Evolutionary conservation across 192 early-diverging fungal genomes (phyloP).

Genomic region (Coemansia sp.): DNA sequence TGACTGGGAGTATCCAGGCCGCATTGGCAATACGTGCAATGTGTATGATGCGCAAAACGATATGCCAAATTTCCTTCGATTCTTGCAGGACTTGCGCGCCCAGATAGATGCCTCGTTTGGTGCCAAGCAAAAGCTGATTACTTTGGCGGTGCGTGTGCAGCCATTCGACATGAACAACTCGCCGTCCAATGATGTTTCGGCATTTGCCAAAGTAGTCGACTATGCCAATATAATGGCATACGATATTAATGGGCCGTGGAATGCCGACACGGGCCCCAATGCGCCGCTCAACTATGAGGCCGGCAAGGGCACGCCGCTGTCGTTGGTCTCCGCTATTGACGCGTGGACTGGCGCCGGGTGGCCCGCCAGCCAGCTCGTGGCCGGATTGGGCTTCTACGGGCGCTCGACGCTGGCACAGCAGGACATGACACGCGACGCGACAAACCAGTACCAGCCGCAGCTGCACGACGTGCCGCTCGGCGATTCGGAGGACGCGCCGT

Average conservation of each 20-base stretch:
- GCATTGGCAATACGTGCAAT: constrained; percentile 32
- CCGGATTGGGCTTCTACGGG: constrained; percentile 68
- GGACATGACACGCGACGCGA: constrained; percentile 28
- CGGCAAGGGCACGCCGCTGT: constrained; percentile 38
- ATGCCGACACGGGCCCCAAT: constrained; percentile 59
- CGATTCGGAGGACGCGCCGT: constrained; percentile 61
- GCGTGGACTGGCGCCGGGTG: constrained; percentile 63
- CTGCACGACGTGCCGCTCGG: constrained; percentile 39
- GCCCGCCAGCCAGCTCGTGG: constrained; percentile 63
- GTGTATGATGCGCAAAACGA: constrained; percentile 59
- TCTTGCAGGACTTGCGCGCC: constrained; percentile 62
- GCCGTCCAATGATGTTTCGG: constrained; percentile 57
- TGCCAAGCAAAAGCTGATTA: constrained; percentile 57
- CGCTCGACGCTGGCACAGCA: constrained; percentile 48
- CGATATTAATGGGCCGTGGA: constrained; percentile 65
- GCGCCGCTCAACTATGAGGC: constrained; percentile 55
- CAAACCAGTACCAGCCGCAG: constrained; percentile 33
- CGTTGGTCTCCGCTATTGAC: constrained; percentile 57
- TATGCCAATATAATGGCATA: constrained; percentile 72
- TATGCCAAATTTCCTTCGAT: constrained; percentile 61
- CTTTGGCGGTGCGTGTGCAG: constrained; percentile 62
- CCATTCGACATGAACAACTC: constrained; percentile 58
- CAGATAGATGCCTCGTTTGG: constrained; percentile 53
- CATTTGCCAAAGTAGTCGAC: constrained; percentile 64
- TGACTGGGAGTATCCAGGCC: constrained; percentile 72